Evolutionary conservation across 2,329 filamentous ascomycete genomes (phyloP).

Genomic region (Didymella segeticola): DNA sequence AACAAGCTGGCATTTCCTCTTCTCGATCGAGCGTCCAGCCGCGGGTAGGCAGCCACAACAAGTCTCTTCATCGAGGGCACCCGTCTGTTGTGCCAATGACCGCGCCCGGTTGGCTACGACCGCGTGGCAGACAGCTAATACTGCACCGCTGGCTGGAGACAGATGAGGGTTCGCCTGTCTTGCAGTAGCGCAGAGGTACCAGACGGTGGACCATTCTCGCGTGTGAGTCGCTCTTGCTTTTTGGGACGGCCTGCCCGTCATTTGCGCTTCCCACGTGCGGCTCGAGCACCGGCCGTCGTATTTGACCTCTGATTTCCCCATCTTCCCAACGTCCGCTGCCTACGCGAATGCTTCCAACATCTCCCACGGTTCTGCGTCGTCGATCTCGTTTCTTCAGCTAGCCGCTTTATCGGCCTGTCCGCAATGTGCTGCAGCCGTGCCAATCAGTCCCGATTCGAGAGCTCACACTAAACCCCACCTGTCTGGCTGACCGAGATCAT

Average conservation of each 20-base stretch:
- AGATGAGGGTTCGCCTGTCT: conserved; percentile 2
- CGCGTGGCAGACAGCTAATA: conserved; percentile 7
- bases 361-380: background rate
- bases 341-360: background rate
- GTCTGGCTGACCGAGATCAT: conserved; percentile 34
- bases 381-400: conserved; percentile 16
- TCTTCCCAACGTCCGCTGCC: conserved; percentile 2
- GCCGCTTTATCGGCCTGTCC: conserved; percentile 21
- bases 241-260: conserved; percentile 6
- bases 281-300: background rate
- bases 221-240: conserved; percentile 15
- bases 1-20: conserved; percentile 3
- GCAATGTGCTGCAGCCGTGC: conserved; percentile 26
- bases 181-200: conserved; percentile 14
- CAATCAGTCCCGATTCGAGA: conserved; percentile 28
- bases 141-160: background rate
- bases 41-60: conserved; percentile 12
- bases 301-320: conserved; percentile 8
- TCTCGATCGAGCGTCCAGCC: conserved; percentile 4
- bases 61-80: background rate
- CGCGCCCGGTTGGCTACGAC: conserved; percentile 1
- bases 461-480: conserved; percentile 29
- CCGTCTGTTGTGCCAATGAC: conserved; percentile 3
- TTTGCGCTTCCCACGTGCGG: conserved; percentile 19
- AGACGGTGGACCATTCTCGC: conserved; percentile 6